Percentiles rank a stretch among this genome's conserved stretches.
These are phyloP conservation scores for Chrysopogon serrulatus DNA, from an alignment of 176 grass and related monocot genomes.

Conservation along the genomic window DNA sequence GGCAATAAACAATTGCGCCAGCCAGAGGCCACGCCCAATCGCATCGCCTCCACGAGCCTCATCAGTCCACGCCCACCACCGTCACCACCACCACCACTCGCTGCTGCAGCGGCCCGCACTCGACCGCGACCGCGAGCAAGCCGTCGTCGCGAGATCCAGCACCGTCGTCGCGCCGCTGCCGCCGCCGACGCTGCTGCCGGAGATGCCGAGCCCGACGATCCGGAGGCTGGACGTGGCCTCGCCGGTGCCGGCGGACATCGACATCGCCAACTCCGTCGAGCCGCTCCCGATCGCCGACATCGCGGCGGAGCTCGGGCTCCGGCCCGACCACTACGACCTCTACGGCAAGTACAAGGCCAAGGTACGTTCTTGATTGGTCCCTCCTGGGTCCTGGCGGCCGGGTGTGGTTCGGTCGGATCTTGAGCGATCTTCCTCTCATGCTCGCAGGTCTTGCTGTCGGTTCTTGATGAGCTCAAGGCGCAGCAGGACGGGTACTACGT, in stretches of 20 bases:
- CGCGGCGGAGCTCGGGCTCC: slow-evolving; percentile 66
- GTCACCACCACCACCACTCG: slow-evolving; percentile 8
- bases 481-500: slow-evolving; percentile 92
- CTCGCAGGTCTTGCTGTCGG: slow-evolving; percentile 69
- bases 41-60: slow-evolving; percentile 6
- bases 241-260: slow-evolving; percentile 88
- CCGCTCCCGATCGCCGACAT: slow-evolving; percentile 72
- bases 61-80: background rate
- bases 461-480: slow-evolving; percentile 54
- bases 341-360: slow-evolving; percentile 99
- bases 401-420: slow-evolving; percentile 10
- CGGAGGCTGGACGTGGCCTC: slow-evolving; percentile 73
- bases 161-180: slow-evolving; percentile 17
- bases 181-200: slow-evolving; percentile 10
- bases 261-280: slow-evolving; percentile 92
- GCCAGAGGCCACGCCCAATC: slow-evolving; percentile 3
- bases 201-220: slow-evolving; percentile 51
- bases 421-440: background rate
- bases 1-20: slow-evolving; percentile 35
- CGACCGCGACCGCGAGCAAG: background rate
- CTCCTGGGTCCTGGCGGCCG: background rate
- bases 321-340: slow-evolving; percentile 77
- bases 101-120: background rate
- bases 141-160: slow-evolving; percentile 36
- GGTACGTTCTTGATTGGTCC: slow-evolving; percentile 29